phyloP scores from a whole-genome alignment of 2,329 filamentous ascomycete genomes.

The Penicillium sp. region DNA sequence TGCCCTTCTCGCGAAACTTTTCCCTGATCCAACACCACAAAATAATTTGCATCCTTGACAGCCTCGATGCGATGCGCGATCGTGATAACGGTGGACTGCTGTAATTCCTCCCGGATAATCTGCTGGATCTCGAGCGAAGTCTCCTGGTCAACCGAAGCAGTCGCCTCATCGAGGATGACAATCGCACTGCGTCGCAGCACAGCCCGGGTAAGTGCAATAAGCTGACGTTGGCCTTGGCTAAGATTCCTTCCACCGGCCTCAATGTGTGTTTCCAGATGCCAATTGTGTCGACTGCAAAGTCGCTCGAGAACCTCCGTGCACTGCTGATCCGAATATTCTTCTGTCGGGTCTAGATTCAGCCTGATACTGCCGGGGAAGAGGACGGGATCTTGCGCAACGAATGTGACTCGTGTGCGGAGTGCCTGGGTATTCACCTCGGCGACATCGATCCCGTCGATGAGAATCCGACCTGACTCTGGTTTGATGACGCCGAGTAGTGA shows the following conservation, averaged over 20 bases:
- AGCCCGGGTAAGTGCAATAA: constrained; percentile 65
- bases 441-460: constrained; percentile 64
- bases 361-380: constrained; percentile 65
- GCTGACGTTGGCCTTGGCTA: constrained; percentile 65
- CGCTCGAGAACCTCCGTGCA: constrained; percentile 57
- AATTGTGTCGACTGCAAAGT: constrained; percentile 58
- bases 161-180: constrained; percentile 68
- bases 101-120: constrained; percentile 39
- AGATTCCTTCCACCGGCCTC: constrained; percentile 65
- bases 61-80: constrained; percentile 67
- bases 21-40: constrained; percentile 56
- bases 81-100: constrained; percentile 59
- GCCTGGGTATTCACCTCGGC: constrained; percentile 60
- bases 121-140: constrained; percentile 54
- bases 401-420: constrained; percentile 64
- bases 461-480: constrained; percentile 58
- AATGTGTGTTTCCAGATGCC: constrained; percentile 58
- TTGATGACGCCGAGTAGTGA: constrained; percentile 59
- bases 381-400: constrained; percentile 68
- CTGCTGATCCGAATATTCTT: constrained; percentile 58
- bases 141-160: constrained; percentile 65
- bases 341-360: constrained; percentile 64
- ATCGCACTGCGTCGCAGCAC: constrained; percentile 63
- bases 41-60: constrained; percentile 60
- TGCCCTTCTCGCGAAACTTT: constrained; percentile 39